Conservation (phyloP, 2,329 filamentous ascomycete genomes). For the Xylariomycetidae sp. region DNA sequence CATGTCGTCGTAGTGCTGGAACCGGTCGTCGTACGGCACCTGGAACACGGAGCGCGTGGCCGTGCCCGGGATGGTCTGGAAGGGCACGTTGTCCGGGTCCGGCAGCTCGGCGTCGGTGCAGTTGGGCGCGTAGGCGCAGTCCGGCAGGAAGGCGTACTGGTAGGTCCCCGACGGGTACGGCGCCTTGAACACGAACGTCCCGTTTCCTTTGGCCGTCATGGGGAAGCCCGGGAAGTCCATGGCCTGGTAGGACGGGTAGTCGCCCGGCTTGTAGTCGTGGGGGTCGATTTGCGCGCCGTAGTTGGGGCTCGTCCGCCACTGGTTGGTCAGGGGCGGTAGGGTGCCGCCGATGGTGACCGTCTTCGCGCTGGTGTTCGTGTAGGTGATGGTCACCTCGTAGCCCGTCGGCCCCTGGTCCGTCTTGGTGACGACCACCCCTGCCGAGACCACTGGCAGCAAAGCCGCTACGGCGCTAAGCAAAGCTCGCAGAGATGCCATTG, state of each 20-base stretch:
- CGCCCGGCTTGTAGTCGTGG: slow-evolving; percentile 21
- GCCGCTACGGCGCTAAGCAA: too few species aligned
- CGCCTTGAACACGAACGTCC: slow-evolving; percentile 20
- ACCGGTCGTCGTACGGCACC: slow-evolving; percentile 20
- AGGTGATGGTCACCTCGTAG: slow-evolving; percentile 22
- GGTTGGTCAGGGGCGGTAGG: slow-evolving; percentile 20
- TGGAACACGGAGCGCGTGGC: slow-evolving; percentile 22
- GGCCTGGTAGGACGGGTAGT: slow-evolving; percentile 18
- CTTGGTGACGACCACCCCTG: slow-evolving; percentile 6
- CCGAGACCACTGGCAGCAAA: neutral
- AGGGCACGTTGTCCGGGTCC: slow-evolving; percentile 22
- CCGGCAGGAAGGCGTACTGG: slow-evolving; percentile 21
- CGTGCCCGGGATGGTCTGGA: slow-evolving; percentile 21
- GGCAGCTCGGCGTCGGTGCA: slow-evolving; percentile 22
- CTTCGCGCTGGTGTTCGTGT: slow-evolving; percentile 17
- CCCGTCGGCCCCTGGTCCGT: slow-evolving; percentile 19
- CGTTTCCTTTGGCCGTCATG: slow-evolving; percentile 16
- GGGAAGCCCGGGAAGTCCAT: slow-evolving; percentile 11
- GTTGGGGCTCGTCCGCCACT: slow-evolving; percentile 19
- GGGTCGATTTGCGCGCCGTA: slow-evolving; percentile 17
- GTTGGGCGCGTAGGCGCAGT: slow-evolving; percentile 21
- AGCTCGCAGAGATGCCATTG: too few species aligned
- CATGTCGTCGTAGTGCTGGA: slow-evolving; percentile 15
- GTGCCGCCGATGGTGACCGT: slow-evolving; percentile 21
- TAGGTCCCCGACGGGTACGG: slow-evolving; percentile 23